Percentiles rank a stretch among this genome's conserved stretches.
Evolutionary conservation across 257 asterid genomes (phyloP).

Genomic region (Cordia subcordata): DNA sequence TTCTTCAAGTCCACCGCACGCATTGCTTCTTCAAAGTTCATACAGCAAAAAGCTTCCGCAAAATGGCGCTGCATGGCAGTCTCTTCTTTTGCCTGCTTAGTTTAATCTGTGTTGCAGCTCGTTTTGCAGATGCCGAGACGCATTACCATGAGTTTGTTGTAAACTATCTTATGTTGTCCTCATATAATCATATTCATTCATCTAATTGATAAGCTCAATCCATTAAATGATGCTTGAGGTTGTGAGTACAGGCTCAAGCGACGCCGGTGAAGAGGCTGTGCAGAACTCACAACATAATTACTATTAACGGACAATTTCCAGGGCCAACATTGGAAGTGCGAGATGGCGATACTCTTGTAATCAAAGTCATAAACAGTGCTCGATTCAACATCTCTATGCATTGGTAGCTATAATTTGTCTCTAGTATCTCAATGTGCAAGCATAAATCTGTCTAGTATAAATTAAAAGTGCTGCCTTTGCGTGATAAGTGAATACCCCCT

Average conservation of each 20-base stretch:
- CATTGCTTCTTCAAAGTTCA: background rate
- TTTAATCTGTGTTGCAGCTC: background rate
- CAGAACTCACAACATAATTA: slow-evolving; percentile 40
- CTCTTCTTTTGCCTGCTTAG: background rate
- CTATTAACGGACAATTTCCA: slow-evolving; percentile 69
- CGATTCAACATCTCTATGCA: slow-evolving; percentile 56
- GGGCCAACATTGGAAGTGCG: slow-evolving; percentile 58
- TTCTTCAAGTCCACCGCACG: background rate
- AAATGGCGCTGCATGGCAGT: slow-evolving; percentile 5
- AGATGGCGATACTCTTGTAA: slow-evolving; percentile 47
- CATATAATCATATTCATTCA: too few species aligned
- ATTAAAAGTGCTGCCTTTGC: background rate
- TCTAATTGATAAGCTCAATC: background rate
- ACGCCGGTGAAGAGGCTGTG: slow-evolving; percentile 46
- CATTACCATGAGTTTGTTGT: slow-evolving; percentile 26
- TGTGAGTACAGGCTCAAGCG: slow-evolving; percentile 52
- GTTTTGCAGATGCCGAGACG: slow-evolving; percentile 6
- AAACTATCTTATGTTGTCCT: background rate
- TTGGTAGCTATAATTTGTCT: slow-evolving; percentile 31
- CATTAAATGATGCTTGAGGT: background rate
- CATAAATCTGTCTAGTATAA: too few species aligned
- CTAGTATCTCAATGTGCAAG: background rate
- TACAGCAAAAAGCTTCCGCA: background rate
- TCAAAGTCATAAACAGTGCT: slow-evolving; percentile 51
- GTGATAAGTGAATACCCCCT: too few species aligned